Conservation (phyloP, 345 rosid species). For the Kandelia obovata region DNA sequence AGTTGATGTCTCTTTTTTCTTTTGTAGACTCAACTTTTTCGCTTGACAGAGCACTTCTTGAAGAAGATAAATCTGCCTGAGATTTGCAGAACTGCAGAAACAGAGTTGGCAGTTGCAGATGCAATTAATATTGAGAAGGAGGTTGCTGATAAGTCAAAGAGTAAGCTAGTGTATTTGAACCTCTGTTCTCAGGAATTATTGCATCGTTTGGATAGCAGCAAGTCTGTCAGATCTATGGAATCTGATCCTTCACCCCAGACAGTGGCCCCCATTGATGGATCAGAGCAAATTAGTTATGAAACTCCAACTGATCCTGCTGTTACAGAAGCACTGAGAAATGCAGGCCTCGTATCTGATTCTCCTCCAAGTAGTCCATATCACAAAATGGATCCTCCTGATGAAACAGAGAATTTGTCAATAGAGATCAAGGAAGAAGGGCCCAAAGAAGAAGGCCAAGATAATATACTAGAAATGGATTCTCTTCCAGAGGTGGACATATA, state of each 20-base stretch:
- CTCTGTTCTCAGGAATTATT: slow-evolving; percentile 84
- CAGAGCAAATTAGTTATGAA: slow-evolving; percentile 34
- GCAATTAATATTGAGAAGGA: slow-evolving; percentile 84
- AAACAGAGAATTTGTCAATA: slow-evolving; percentile 30
- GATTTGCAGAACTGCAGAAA: slow-evolving; percentile 71
- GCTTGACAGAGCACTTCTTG: slow-evolving; percentile 74
- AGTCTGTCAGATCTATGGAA: slow-evolving; percentile 28
- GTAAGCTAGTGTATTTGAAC: slow-evolving; percentile 83
- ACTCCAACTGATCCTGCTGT: slow-evolving; percentile 43
- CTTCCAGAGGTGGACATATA: slow-evolving; percentile 67
- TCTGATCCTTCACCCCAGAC: slow-evolving; percentile 35
- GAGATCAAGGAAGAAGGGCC: slow-evolving; percentile 14
- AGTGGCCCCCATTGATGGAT: slow-evolving; percentile 26
- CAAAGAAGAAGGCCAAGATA: slow-evolving; percentile 50
- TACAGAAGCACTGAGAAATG: slow-evolving; percentile 65
- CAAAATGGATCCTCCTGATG: slow-evolving; percentile 29
- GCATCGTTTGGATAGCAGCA: slow-evolving; percentile 46
- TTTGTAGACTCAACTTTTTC: slow-evolving; percentile 82
- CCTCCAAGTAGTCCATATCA: slow-evolving; percentile 74
- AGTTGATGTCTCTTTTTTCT: slow-evolving; percentile 12
- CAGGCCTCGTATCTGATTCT: slow-evolving; percentile 92
- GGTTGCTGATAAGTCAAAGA: slow-evolving; percentile 75
- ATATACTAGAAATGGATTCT: slow-evolving; percentile 58
- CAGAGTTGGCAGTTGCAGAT: slow-evolving; percentile 98
- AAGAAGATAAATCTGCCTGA: slow-evolving; percentile 65